Evolutionary conservation across 2,329 filamentous ascomycete species (phyloP), one percentile per base, ranked within the genome.

Genomic region (Calonectria leucothoes): DNA sequence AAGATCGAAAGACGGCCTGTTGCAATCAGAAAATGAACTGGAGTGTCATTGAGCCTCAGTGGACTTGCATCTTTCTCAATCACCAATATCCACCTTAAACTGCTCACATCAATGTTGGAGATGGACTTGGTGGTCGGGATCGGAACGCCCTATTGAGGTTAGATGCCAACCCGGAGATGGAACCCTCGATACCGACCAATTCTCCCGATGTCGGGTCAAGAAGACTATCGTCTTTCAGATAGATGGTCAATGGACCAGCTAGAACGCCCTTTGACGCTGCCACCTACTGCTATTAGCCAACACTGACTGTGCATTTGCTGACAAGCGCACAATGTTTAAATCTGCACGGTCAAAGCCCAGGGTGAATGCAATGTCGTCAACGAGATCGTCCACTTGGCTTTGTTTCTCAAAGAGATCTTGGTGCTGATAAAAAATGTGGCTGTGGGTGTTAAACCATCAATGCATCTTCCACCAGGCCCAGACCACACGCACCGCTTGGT

Each of bases 361-460:
- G 0, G 94, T 95, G 69, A 89, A 91, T 0, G 94, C 93, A 42
- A 97, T 84, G 75, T 94, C 92, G 78, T 97, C 94, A 0, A 97
- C 90, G 57, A 94, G 91, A 35, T 88, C 87, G 81, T 97, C 93
- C 0, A 97, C 94, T 17, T 91, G 87, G 20, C 83, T 81, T 81
- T 97, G 95, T 64, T 87, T 92, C 25, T 88, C 87, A 79, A 97
- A 97, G 0, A 97, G 85, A 12, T 91, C 89, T 6, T 93, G 91
- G 76, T 95, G 89, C 78, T 94, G 91, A 81, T 97, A 97, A 82
- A 93, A 97, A 5, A 97, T 92, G 79, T 94, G 94, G 74, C 94
- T 96, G 55, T 15, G 37, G 23, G 37, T 14, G 11, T 3, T 29
- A 35, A 27, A 6, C 27, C 1, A 52, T 72, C n/a, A 72, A 65